Evolutionary conservation across 2,329 filamentous ascomycete genomes (phyloP).

Genomic region (Pseudohalonectria lignicola): DNA sequence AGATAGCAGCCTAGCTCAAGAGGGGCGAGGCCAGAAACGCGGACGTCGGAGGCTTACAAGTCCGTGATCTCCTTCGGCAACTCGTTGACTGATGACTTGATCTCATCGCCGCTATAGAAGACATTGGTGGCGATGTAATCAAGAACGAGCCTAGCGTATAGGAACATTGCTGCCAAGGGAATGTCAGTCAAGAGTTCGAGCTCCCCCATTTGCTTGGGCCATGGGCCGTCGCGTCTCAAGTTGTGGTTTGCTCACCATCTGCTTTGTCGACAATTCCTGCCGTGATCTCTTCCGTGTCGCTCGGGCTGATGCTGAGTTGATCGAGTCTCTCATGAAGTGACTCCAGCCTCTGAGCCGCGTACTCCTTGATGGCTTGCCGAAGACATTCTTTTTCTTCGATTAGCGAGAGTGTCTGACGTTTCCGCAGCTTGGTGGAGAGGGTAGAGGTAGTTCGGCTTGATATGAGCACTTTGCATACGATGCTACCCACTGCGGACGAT

Average conservation of each 20-base stretch:
- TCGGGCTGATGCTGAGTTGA: constrained; percentile 7
- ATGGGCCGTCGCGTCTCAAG: no score
- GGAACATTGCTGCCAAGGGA: constrained; percentile 27
- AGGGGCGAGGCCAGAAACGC: no score
- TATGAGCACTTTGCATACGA: constrained; percentile 16
- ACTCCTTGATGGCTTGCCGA: constrained; percentile 10
- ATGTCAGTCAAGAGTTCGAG: no score
- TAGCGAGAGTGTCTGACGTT: constrained; percentile 12
- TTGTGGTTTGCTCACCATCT: constrained; percentile 17
- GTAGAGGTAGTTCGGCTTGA: constrained; percentile 10
- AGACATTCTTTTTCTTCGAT: constrained; percentile 13
- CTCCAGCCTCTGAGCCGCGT: constrained; percentile 5
- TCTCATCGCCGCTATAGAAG: constrained; percentile 14
- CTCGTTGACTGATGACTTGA: constrained; percentile 5
- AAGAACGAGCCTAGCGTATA: constrained; percentile 22
- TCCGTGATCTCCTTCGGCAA: background rate
- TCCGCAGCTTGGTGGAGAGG: constrained; percentile 8
- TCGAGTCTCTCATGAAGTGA: constrained; percentile 4
- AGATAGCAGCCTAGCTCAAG: no score
- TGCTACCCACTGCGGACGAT: background rate
- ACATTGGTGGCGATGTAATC: constrained; percentile 20
- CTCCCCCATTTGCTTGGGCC: no score
- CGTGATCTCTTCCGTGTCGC: constrained; percentile 9
- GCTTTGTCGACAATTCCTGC: constrained; percentile 11
- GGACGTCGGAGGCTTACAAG: background rate